Evolutionary conservation across 495 filamentous ascomycete species (phyloP).

Genomic region (Penicillium lividum): DNA sequence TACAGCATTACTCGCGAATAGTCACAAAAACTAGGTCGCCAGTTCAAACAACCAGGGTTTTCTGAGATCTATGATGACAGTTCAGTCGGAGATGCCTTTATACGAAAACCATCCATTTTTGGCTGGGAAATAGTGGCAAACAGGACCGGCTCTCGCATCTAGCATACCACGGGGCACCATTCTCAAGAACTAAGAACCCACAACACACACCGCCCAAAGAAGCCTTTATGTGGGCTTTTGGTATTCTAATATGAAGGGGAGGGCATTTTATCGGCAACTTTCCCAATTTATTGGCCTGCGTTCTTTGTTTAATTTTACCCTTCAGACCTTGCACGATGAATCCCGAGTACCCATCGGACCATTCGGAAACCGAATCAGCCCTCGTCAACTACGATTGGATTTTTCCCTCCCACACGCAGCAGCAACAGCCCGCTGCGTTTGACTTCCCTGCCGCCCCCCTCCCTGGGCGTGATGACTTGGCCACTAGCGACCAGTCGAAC

Average conservation of each 20-base stretch:
- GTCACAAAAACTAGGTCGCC: too few relatives aligned
- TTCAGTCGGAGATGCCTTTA: background rate
- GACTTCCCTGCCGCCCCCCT: conserved; percentile 18
- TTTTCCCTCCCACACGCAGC: conserved; percentile 15
- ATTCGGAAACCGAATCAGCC: conserved; percentile 22
- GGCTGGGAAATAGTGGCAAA: conserved; percentile 23
- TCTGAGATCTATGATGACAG: background rate
- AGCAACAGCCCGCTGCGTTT: conserved; percentile 3
- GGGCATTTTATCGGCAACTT: background rate
- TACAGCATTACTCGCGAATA: too few relatives aligned
- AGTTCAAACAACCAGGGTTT: too few relatives aligned
- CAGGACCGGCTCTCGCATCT: conserved; percentile 34
- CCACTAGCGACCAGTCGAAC: conserved; percentile 24
- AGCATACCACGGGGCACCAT: conserved; percentile 38
- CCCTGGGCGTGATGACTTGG: conserved; percentile 19
- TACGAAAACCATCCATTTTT: background rate
- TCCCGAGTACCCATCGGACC: conserved; percentile 26
- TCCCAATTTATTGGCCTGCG: conserved; percentile 10
- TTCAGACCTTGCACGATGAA: conserved; percentile 15
- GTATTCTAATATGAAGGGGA: background rate
- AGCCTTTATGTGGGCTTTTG: background rate
- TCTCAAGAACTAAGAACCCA: background rate
- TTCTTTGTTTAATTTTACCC: conserved; percentile 10
- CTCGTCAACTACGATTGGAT: conserved; percentile 20
- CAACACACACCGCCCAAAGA: background rate